Conservation (phyloP, 345 rosid genomes). For the Citrus cavaleriei region DNA sequence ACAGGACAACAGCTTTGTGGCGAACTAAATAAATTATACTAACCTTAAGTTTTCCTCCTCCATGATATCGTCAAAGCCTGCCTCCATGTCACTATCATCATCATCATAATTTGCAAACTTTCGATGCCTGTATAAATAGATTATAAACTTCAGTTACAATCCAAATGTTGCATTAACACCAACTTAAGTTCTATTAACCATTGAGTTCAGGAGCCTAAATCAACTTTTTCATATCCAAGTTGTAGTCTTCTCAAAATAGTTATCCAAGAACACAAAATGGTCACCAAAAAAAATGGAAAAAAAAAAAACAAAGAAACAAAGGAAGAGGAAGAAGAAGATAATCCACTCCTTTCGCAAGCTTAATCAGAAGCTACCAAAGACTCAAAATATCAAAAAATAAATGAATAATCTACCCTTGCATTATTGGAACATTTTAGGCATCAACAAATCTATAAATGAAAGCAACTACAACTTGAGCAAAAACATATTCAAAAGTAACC, state of each 20-base stretch:
- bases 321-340: too few species aligned
- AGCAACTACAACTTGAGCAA: neutral
- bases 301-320: neutral
- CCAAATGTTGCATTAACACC: neutral
- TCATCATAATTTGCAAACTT: constrained; percentile 32
- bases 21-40: constrained; percentile 2
- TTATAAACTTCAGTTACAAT: neutral
- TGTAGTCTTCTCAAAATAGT: neutral
- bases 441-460: neutral
- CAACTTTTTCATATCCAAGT: neutral
- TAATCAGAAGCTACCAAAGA: neutral
- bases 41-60: constrained; percentile 79
- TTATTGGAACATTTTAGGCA: neutral
- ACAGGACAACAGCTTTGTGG: neutral
- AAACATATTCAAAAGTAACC: neutral
- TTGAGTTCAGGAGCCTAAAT: neutral
- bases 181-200: neutral
- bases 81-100: constrained; percentile 80
- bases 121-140: constrained; percentile 33
- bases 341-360: neutral
- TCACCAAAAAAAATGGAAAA: neutral
- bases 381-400: neutral
- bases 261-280: neutral
- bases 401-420: too few species aligned
- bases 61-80: constrained; percentile 71